Evolutionary conservation across 2,329 filamentous ascomycete genomes (phyloP).

Genomic region (Spiromastix sp.): DNA sequence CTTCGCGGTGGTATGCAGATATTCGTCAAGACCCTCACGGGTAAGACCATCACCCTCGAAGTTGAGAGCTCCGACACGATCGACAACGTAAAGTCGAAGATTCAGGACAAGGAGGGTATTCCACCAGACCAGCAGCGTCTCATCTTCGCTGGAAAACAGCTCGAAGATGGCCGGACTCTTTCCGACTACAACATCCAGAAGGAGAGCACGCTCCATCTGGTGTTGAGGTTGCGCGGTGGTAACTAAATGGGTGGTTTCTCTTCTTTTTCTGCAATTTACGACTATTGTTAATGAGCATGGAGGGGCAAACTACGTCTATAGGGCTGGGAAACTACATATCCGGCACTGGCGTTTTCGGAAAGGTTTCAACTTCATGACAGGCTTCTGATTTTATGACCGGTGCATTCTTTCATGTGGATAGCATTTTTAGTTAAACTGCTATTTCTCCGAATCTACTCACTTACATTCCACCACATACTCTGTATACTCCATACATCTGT

Average conservation of each 20-base stretch:
- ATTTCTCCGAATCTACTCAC: too few species aligned
- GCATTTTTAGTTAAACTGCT: too few species aligned
- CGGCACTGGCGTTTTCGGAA: slow-evolving; percentile 1
- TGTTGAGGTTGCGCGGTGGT: slow-evolving; percentile 48
- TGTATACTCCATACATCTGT: too few species aligned
- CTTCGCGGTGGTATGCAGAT: slow-evolving; percentile 78
- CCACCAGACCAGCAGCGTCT: slow-evolving; percentile 60
- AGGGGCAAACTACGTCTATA: too few species aligned
- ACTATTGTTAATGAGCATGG: too few species aligned
- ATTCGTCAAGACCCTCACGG: slow-evolving; percentile 71
- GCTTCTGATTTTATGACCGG: not conserved
- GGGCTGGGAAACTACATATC: slow-evolving; percentile 2
- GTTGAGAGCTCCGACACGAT: slow-evolving; percentile 59
- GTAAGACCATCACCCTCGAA: slow-evolving; percentile 58
- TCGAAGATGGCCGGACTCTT: slow-evolving; percentile 40
- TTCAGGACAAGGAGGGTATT: slow-evolving; percentile 73
- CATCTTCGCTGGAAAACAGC: slow-evolving; percentile 60
- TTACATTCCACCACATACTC: too few species aligned
- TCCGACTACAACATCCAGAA: slow-evolving; percentile 48
- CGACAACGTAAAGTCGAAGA: slow-evolving; percentile 60
- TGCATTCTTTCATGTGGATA: slow-evolving; percentile 3
- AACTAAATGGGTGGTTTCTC: slow-evolving; percentile 11
- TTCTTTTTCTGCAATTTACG: slow-evolving; percentile 1
- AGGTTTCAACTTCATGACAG: slow-evolving; percentile 1
- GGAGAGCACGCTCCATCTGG: slow-evolving; percentile 54